A percentile compares a stretch with the other conserved stretches of the same genome.
Conservation (phyloP, 202 grass and related monocot genomes). For the Eragrostis tef region DNA sequence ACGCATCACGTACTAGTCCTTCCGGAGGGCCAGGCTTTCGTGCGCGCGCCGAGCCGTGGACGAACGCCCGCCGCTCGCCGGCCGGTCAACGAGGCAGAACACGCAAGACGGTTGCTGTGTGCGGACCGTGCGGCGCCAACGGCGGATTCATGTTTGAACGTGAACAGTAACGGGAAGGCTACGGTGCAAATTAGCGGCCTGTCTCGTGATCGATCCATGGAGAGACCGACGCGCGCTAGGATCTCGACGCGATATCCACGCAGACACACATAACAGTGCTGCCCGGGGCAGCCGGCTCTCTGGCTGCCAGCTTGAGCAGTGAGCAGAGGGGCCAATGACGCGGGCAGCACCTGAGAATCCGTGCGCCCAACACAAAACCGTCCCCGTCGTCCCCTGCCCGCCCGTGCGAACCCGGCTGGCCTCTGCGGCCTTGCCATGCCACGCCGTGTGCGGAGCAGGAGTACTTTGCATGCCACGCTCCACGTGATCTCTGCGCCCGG, state of each 20-base stretch:
- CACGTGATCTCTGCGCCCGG: constrained; percentile 33
- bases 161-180: not conserved
- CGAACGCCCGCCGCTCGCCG: not conserved
- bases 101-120: not conserved
- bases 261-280: not conserved
- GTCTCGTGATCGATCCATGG: constrained; percentile 1
- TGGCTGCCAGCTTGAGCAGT: not conserved
- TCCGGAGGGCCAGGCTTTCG: not conserved
- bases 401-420: not conserved
- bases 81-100: not conserved
- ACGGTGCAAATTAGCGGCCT: not conserved
- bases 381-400: not conserved
- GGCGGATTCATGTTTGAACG: not conserved
- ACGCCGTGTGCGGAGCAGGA: not conserved
- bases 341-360: constrained; percentile 42
- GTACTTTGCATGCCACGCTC: constrained; percentile 29
- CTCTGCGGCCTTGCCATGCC: not conserved
- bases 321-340: not conserved
- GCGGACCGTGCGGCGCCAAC: not conserved
- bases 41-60: not conserved
- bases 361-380: constrained; percentile 37
- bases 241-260: not conserved
- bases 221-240: not conserved
- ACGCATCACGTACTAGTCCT: not conserved
- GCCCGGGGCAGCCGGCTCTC: not conserved